phyloP scores from a whole-genome alignment of 2,329 filamentous ascomycete species.

The Penicillium sp. region DNA sequence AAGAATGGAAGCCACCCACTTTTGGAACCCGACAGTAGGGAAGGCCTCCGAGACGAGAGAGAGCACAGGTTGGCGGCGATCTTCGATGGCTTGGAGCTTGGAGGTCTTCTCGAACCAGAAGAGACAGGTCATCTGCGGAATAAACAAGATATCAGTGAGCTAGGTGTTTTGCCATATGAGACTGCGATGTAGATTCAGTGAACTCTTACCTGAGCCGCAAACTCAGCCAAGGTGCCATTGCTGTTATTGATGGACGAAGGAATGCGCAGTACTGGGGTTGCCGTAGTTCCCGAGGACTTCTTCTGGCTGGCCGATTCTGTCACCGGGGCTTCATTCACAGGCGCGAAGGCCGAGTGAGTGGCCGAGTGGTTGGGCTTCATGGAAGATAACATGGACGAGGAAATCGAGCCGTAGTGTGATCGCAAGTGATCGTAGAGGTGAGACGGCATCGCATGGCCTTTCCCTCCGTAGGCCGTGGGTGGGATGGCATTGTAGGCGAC shows the following conservation, averaged over 20 bases:
- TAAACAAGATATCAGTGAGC: conserved; percentile 9
- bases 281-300: conserved; percentile 43
- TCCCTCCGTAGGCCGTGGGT: conserved; percentile 40
- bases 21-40: conserved; percentile 80
- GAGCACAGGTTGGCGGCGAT: conserved; percentile 55
- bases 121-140: conserved; percentile 80
- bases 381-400: conserved; percentile 31
- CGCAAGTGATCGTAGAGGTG: conserved; percentile 35
- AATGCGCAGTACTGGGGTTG: conserved; percentile 67
- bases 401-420: conserved; percentile 30
- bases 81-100: conserved; percentile 77
- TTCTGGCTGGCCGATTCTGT: conserved; percentile 33
- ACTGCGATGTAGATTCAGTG: not conserved
- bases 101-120: conserved; percentile 96
- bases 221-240: conserved; percentile 78
- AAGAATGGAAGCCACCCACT: conserved; percentile 91
- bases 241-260: conserved; percentile 76
- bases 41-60: conserved; percentile 73
- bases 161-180: not conserved
- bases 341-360: conserved; percentile 30
- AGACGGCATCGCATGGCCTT: conserved; percentile 35
- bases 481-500: conserved; percentile 45
- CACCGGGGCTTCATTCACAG: conserved; percentile 31
- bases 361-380: conserved; percentile 29
- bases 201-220: conserved; percentile 74